Conservation (phyloP, 2,329 filamentous ascomycete genomes). For the Emmonsiellopsis sp. region DNA sequence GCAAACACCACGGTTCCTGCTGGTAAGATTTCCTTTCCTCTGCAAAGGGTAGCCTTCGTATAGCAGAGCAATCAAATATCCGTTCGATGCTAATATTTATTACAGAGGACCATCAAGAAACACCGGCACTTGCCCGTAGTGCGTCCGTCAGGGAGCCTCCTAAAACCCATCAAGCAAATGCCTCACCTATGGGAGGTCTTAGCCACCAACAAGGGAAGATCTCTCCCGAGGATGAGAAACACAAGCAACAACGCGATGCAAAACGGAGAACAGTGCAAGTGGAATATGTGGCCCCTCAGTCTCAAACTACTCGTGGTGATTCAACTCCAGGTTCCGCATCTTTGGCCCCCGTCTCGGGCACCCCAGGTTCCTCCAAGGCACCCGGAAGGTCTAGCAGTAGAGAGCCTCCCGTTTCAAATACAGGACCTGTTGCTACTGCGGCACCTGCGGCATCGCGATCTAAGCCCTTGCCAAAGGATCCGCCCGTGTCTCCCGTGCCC, state of each 20-base stretch:
- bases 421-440: conserved; percentile 26
- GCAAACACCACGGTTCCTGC: conserved; percentile 64
- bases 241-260: conserved; percentile 50
- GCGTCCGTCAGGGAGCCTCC: conserved; percentile 83
- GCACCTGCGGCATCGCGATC: conserved; percentile 11
- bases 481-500: conserved; percentile 40
- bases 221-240: conserved; percentile 52
- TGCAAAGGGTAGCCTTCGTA: too few species aligned
- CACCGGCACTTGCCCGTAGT: conserved; percentile 64
- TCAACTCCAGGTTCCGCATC: conserved; percentile 24
- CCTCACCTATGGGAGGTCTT: conserved; percentile 47
- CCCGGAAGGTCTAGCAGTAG: conserved; percentile 39
- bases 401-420: conserved; percentile 19
- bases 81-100: background rate
- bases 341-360: conserved; percentile 17
- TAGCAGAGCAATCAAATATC: too few species aligned
- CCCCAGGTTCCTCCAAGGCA: conserved; percentile 13
- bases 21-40: conserved; percentile 36
- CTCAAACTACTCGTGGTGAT: conserved; percentile 70
- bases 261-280: conserved; percentile 94
- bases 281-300: conserved; percentile 89
- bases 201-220: conserved; percentile 66
- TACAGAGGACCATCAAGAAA: conserved; percentile 47
- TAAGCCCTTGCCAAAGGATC: conserved; percentile 54
- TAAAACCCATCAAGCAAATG: conserved; percentile 43